phyloP scores from a whole-genome alignment of 306 rosid species.

The Prosopis cineraria region DNA sequence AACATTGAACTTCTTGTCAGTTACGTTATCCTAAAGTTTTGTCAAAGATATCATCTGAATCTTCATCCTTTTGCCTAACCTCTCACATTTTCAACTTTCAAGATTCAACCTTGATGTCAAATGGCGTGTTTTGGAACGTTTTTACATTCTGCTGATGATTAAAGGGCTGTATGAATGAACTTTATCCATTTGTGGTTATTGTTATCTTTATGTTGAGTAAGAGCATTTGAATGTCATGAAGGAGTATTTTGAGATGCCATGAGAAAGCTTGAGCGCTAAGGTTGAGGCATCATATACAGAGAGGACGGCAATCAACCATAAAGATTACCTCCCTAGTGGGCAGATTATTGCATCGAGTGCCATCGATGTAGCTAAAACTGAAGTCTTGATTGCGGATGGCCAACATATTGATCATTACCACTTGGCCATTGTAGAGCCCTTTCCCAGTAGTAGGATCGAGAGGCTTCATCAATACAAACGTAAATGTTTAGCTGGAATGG shows the following conservation, averaged over 20 bases:
- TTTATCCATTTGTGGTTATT: conserved; percentile 8
- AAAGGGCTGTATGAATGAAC: too few species aligned
- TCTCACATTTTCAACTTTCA: neutral
- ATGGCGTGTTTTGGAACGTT: neutral
- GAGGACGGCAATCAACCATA: conserved; percentile 63
- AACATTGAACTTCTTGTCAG: neutral
- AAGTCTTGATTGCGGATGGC: conserved; percentile 69
- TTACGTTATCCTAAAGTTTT: neutral
- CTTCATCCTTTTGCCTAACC: neutral
- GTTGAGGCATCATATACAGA: conserved; percentile 79
- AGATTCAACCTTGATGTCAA: conserved; percentile 14
- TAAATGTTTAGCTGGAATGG: neutral
- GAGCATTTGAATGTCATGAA: conserved; percentile 52
- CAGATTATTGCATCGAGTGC: conserved; percentile 53
- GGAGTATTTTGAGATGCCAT: conserved; percentile 87
- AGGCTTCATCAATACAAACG: conserved; percentile 55
- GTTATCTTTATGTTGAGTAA: conserved; percentile 13
- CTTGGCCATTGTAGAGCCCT: conserved; percentile 58
- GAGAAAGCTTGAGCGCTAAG: conserved; percentile 78
- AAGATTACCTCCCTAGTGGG: conserved; percentile 60
- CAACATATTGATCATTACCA: conserved; percentile 53
- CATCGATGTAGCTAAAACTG: conserved; percentile 47
- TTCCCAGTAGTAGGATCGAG: conserved; percentile 51
- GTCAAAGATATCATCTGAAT: neutral
- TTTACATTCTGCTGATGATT: neutral